These are phyloP conservation scores for Cystobasidiaceae sp. DNA, from an alignment of 1,284 basidiomycete genomes.

Conservation along the genomic window DNA sequence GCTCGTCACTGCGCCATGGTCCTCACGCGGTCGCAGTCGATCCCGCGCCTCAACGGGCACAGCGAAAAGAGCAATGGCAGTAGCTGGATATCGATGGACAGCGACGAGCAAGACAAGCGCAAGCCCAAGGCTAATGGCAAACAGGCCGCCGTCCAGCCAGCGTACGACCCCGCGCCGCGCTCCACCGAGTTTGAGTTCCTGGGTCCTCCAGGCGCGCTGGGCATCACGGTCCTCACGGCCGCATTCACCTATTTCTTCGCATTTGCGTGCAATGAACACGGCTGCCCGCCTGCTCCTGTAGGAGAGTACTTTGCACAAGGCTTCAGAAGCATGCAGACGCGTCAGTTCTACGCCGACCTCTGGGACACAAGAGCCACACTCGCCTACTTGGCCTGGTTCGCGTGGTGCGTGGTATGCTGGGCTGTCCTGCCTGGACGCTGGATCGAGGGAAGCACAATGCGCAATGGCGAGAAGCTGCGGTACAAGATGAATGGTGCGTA, in stretches of 20 bases:
- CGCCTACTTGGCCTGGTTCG: slow-evolving; percentile 85
- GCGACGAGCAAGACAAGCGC: slow-evolving; percentile 3
- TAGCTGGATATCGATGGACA: not conserved
- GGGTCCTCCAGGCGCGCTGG: slow-evolving; percentile 47
- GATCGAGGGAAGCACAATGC: slow-evolving; percentile 70
- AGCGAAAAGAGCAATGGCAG: not conserved
- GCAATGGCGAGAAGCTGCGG: slow-evolving; percentile 65
- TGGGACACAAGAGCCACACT: slow-evolving; percentile 73
- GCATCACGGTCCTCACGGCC: slow-evolving; percentile 47
- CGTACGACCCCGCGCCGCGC: slow-evolving; percentile 35
- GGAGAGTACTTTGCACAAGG: slow-evolving; percentile 31
- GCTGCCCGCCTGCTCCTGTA: slow-evolving; percentile 39
- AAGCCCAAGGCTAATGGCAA: not conserved
- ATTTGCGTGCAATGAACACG: slow-evolving; percentile 35
- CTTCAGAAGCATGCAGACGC: slow-evolving; percentile 48
- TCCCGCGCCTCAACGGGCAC: not conserved
- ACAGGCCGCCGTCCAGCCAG: not conserved
- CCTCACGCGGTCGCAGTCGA: slow-evolving; percentile 8
- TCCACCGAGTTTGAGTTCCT: slow-evolving; percentile 40
- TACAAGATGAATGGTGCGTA: slow-evolving; percentile 92
- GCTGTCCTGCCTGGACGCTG: slow-evolving; percentile 76
- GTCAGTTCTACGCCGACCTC: slow-evolving; percentile 63
- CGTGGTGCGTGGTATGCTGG: slow-evolving; percentile 79
- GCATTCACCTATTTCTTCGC: slow-evolving; percentile 48
- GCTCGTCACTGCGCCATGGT: not conserved